A percentile compares a stretch with the other conserved stretches of the same genome.
Evolutionary conservation across 345 rosid species (phyloP).

Genomic region (Erysimum cheiranthoides): DNA sequence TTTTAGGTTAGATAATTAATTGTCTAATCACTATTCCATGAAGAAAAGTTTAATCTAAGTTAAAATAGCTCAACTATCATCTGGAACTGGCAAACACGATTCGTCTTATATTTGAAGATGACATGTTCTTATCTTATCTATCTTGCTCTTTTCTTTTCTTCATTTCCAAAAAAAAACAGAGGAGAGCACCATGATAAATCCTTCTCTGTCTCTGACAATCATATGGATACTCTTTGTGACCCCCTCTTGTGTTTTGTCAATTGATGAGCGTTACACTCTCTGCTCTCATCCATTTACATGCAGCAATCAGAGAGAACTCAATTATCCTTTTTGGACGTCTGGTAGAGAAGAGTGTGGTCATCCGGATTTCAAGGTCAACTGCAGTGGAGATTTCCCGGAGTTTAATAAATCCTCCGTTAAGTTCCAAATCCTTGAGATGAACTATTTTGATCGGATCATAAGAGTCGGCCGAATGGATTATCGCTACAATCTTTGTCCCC

Average conservation of each 20-base stretch:
- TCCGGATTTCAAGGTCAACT: slow-evolving; percentile 46
- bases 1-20: too few species aligned
- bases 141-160: not conserved
- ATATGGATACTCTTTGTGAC: slow-evolving; percentile 21
- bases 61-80: too few species aligned
- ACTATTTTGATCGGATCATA: not conserved
- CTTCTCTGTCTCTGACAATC: slow-evolving; percentile 10
- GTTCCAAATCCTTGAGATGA: slow-evolving; percentile 45
- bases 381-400: slow-evolving; percentile 10
- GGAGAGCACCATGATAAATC: slow-evolving; percentile 31
- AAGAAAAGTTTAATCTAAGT: too few species aligned
- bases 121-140: too few species aligned
- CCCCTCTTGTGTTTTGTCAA: slow-evolving; percentile 23
- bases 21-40: too few species aligned
- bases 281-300: not conserved
- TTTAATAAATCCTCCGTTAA: slow-evolving; percentile 14
- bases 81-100: too few species aligned
- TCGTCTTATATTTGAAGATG: too few species aligned
- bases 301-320: not conserved
- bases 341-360: slow-evolving; percentile 44
- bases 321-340: slow-evolving; percentile 47
- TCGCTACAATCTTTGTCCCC: slow-evolving; percentile 37
- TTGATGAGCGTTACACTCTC: not conserved
- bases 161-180: not conserved
- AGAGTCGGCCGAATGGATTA: slow-evolving; percentile 46